Conservation (phyloP, 768 basidiomycete species). For the Leccinum longicurvipes region DNA sequence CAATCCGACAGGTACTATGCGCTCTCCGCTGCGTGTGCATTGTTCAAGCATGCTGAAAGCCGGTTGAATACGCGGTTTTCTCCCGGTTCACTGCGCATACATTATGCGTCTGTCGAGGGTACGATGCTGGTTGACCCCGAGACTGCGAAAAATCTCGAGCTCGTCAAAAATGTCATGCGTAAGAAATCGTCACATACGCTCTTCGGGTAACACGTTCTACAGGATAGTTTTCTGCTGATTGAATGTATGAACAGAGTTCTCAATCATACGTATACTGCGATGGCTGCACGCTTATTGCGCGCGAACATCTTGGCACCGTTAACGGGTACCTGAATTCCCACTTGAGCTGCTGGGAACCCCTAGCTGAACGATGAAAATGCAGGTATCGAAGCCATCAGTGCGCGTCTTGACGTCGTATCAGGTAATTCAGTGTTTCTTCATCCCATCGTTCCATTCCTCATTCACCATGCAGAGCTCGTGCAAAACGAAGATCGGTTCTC, state of each 20-base stretch:
- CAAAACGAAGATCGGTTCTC: slow-evolving; percentile 72
- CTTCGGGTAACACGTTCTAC: slow-evolving; percentile 54
- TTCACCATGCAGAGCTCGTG: slow-evolving; percentile 55
- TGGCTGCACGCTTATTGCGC: slow-evolving; percentile 80
- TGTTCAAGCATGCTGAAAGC: slow-evolving; percentile 82
- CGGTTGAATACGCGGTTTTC: slow-evolving; percentile 71
- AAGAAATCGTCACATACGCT: slow-evolving; percentile 73
- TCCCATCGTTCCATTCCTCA: slow-evolving; percentile 1
- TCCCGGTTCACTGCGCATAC: slow-evolving; percentile 64
- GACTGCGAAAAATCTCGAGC: slow-evolving; percentile 83
- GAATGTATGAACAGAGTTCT: slow-evolving; percentile 45
- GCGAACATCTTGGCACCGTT: slow-evolving; percentile 81
- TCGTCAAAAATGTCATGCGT: slow-evolving; percentile 70
- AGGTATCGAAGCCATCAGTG: slow-evolving; percentile 57
- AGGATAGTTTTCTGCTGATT: background rate
- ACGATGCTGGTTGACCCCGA: slow-evolving; percentile 95
- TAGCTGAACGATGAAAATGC: background rate
- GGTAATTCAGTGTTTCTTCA: slow-evolving; percentile 37
- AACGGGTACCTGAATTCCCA: slow-evolving; percentile 45
- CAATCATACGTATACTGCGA: slow-evolving; percentile 85
- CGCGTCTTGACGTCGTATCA: slow-evolving; percentile 84
- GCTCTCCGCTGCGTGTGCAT: slow-evolving; percentile 77
- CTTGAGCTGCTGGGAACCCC: background rate
- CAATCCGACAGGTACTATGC: slow-evolving; percentile 69
- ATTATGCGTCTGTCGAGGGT: slow-evolving; percentile 78